phyloP scores from a whole-genome alignment of 306 rosid genomes.

The Vachellia pachyceras region DNA sequence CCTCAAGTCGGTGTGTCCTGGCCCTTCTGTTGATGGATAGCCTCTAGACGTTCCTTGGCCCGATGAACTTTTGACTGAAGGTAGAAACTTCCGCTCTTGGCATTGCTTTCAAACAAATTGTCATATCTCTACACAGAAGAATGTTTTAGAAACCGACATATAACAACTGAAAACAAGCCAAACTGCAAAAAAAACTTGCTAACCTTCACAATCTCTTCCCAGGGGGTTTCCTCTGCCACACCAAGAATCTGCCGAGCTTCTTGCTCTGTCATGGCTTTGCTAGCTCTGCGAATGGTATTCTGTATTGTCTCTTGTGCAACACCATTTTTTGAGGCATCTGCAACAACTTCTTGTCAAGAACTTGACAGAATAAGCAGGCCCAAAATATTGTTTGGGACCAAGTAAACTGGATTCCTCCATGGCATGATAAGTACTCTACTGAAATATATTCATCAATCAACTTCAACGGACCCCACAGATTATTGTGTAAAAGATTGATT shows the following conservation, averaged over 20 bases:
- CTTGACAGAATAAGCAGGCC: not conserved
- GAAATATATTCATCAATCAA: not conserved
- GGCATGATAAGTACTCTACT: not conserved
- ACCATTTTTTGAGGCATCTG: conserved; percentile 66
- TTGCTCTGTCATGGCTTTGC: conserved; percentile 76
- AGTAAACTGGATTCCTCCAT: not conserved
- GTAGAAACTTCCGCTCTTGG: conserved; percentile 86
- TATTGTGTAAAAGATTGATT: not conserved
- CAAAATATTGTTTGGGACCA: not conserved
- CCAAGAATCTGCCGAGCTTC: conserved; percentile 97
- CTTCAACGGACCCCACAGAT: not conserved
- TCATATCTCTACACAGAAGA: conserved; percentile 64
- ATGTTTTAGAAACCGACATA: not conserved
- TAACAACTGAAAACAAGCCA: not conserved
- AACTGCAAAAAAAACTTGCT: conserved; percentile 17
- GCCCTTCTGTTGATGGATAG: conserved; percentile 48
- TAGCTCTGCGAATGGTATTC: conserved; percentile 53
- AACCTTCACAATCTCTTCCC: conserved; percentile 86
- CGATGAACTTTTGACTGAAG: conserved; percentile 94
- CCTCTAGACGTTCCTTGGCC: conserved; percentile 88
- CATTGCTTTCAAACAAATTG: conserved; percentile 73
- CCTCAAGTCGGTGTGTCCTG: conserved; percentile 63
- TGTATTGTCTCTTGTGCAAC: conserved; percentile 72
- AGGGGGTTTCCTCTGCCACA: conserved; percentile 67
- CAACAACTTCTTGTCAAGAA: not conserved